Conservation (phyloP, 768 basidiomycete genomes). For the Phlegmacium glaucopus region DNA sequence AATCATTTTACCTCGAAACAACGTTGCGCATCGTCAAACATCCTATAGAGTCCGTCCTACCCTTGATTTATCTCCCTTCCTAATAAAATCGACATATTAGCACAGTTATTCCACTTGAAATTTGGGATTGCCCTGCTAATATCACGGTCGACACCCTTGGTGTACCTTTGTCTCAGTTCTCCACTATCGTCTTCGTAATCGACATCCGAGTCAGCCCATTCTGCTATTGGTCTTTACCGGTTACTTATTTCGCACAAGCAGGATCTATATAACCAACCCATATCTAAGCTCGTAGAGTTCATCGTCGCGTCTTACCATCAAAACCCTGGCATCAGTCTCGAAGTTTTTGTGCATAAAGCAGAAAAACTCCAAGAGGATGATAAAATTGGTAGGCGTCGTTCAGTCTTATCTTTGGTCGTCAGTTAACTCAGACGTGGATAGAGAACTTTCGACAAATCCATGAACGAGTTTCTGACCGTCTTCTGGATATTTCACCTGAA, state of each 20-base stretch:
- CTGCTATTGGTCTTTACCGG: conserved; percentile 1
- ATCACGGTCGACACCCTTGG: conserved; percentile 77
- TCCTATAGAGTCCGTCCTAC: conserved; percentile 67
- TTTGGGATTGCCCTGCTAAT: conserved; percentile 94
- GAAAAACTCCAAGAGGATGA: conserved; percentile 91
- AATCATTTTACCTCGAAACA: conserved; percentile 87
- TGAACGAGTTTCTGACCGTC: conserved; percentile 78
- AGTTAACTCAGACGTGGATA: conserved; percentile 23
- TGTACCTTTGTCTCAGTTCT: conserved; percentile 71
- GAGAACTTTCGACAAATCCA: conserved; percentile 93
- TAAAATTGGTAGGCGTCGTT: conserved; percentile 64
- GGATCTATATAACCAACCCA: conserved; percentile 84
- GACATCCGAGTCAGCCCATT: conserved; percentile 77
- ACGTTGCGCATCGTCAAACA: conserved; percentile 76
- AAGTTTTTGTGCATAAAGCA: conserved; percentile 95
- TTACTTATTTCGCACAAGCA: conserved; percentile 22
- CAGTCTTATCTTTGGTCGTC: neutral
- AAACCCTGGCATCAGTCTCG: conserved; percentile 75
- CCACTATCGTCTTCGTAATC: conserved; percentile 88
- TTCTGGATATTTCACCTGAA: conserved; percentile 72
- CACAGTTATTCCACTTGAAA: conserved; percentile 87
- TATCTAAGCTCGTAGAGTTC: conserved; percentile 78
- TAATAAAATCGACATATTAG: conserved; percentile 36
- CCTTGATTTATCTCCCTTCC: conserved; percentile 6
- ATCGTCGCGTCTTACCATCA: conserved; percentile 73